Evolutionary conservation across 2,329 filamentous ascomycete species (phyloP), one percentile per base, ranked within the genome.

Genomic region (Harringtonia lauricola): DNA sequence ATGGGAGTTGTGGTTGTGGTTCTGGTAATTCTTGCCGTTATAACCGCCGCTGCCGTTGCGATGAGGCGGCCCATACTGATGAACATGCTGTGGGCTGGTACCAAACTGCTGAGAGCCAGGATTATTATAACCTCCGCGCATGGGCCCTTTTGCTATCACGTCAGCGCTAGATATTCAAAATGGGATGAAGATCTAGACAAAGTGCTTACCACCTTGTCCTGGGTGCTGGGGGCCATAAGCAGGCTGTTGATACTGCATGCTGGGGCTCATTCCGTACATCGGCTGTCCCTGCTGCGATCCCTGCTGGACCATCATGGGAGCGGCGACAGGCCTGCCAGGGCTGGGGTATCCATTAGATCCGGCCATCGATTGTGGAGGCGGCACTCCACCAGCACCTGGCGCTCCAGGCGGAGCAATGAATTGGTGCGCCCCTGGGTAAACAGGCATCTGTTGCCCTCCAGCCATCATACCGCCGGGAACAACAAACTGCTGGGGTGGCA

Each of bases 261-360:
- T 80, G 36, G 82, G 82, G 55, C 81, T 84, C 81, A 89, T 86
- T 50, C 76, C 83, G 68, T 75, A 89, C 65, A 70, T 77, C 55
- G 67, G 79, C 58, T 94, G 87, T 34, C 89, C 88, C 60, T 94
- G 89, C 57, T 95, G 90, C 24, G 89, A 95, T 44, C 86, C 86
- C 64, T 95, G 87, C 52, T 89, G 89, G 55, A 82, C 85, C 90
- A 96, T 96, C 81, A 94, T 87, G 2, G 86, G 82, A 13, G 92
- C 86, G 18, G 69, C 60, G 24, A 47, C 47, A 2, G 81, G 80
- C 39, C 88, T 78, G 45, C 86, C 81, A 1, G 90, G 90, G 58
- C 90, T 95, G n/a, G 87, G 85, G 57, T 86, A 95, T 15, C 87
- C 86, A 53, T 81, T 84, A 8, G 76, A 71, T 36, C 76, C 84